Evolutionary conservation across 768 basidiomycete species (phyloP), one percentile per base, ranked within the genome.

Genomic region (Boletus edulis): DNA sequence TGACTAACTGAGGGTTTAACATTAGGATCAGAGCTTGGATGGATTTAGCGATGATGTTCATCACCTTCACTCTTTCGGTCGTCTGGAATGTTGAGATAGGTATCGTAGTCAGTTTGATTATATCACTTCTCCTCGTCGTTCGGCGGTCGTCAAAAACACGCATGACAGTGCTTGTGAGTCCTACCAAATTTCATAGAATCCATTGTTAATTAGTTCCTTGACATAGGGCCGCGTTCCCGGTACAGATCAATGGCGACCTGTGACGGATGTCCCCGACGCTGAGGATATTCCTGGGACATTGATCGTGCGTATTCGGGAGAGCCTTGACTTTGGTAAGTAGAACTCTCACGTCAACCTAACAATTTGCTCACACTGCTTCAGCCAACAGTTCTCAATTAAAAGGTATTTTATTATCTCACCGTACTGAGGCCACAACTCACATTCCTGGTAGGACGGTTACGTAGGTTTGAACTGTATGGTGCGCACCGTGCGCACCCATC

Each of bases 351-450:
- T 47, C 3, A 13, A 17, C 12, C 31, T n/a, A 3, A 49, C 29
- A 18, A 13, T 10, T 46, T 41, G 24, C 48, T 56, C 34, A 62
- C 14, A 43, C 46, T 52, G 22, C 18, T 50, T 41, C 48, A 90
- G 94, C 96, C 13, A 99, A 99, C 67, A 95, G 95, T 20, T 90
- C 94, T 35, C 94, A 95, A 64, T 75, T 99, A 20, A 98, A 98
- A 76, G 94, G 88, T 58, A 14, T 29, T 14, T 40, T 39, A 35
- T 44, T 15, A 45, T 40, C 22, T 20, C 1, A 17, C 27, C 18
- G 10, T 31, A 17, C 35, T 34, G 12, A 4, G 13, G 10, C 14
- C 5, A 37, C 14, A 13, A 55, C 51, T 55, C 22, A 67, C 38
- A 39, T 42, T 17, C 10, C 15, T 34, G 10, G 38, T 51, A 89